Conservation (phyloP, 169 alveolate genomes). For the Eimeria maxima region DNA sequence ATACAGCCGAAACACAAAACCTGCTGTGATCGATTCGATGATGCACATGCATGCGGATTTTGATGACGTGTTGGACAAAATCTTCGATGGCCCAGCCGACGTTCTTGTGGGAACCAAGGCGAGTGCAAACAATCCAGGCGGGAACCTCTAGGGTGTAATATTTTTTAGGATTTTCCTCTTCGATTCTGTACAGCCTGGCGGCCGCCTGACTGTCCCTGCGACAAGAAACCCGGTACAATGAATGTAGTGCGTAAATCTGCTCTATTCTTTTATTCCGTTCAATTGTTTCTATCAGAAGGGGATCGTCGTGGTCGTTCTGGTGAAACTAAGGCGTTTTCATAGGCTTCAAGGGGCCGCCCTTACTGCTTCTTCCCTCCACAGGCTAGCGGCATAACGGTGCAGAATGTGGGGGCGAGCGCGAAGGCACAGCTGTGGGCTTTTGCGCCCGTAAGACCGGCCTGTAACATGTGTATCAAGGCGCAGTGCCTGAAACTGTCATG, state of each 20-base stretch:
- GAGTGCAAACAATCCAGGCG: background rate
- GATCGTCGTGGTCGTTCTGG: slow-evolving; percentile 25
- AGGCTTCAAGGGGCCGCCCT: background rate
- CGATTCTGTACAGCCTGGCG: slow-evolving; percentile 17
- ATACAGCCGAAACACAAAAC: background rate
- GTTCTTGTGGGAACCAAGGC: slow-evolving; percentile 51
- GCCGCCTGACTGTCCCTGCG: slow-evolving; percentile 24
- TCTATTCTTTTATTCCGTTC: too few species aligned
- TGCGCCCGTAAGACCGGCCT: slow-evolving; percentile 66
- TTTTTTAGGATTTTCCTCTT: too few species aligned
- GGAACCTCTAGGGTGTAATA: background rate
- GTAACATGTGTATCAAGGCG: background rate
- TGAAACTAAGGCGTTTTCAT: background rate
- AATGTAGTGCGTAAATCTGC: background rate
- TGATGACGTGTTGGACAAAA: background rate
- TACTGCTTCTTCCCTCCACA: slow-evolving; percentile 15
- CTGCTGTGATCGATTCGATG: slow-evolving; percentile 30
- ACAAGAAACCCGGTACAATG: slow-evolving; percentile 8
- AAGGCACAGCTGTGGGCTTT: slow-evolving; percentile 72
- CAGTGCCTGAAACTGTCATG: background rate
- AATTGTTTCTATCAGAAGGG: slow-evolving; percentile 9
- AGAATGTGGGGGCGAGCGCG: slow-evolving; percentile 73
- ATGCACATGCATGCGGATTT: slow-evolving; percentile 23
- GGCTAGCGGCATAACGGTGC: slow-evolving; percentile 77
- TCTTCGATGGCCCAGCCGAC: slow-evolving; percentile 61